These are phyloP conservation scores for Eucalyptus polyanthemos DNA, from an alignment of 345 rosid species.

Conservation along the genomic window DNA sequence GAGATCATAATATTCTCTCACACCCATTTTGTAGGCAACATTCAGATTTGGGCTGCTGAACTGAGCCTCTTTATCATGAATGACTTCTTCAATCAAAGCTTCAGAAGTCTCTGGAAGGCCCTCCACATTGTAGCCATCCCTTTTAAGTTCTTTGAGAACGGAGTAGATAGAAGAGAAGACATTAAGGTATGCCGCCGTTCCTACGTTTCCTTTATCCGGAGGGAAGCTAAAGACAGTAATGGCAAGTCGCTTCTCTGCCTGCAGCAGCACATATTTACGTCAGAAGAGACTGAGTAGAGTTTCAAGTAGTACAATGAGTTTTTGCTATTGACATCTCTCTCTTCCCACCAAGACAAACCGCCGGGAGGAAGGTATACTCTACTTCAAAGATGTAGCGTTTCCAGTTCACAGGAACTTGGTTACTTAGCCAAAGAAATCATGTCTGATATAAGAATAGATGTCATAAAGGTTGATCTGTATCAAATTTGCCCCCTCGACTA, in stretches of 20 bases:
- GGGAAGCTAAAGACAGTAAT: constrained; percentile 99
- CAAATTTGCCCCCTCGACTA: not conserved
- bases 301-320: not conserved
- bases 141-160: constrained; percentile 66
- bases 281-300: not conserved
- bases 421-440: not conserved
- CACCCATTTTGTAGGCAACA: constrained; percentile 86
- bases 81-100: constrained; percentile 72
- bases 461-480: not conserved
- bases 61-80: constrained; percentile 97
- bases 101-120: constrained; percentile 96
- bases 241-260: constrained; percentile 86
- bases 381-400: not conserved
- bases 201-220: constrained; percentile 96
- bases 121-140: constrained; percentile 82
- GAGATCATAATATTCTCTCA: constrained; percentile 71
- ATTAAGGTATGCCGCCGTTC: constrained; percentile 91
- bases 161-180: constrained; percentile 94
- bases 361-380: not conserved
- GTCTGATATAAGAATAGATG: not conserved
- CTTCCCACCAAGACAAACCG: not conserved
- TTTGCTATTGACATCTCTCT: not conserved
- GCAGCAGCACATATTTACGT: constrained; percentile 7
- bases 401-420: not conserved
- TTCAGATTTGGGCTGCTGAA: constrained; percentile 95